Conservation (phyloP, 2,329 filamentous ascomycete genomes). For the Pseudocercospora musae region DNA sequence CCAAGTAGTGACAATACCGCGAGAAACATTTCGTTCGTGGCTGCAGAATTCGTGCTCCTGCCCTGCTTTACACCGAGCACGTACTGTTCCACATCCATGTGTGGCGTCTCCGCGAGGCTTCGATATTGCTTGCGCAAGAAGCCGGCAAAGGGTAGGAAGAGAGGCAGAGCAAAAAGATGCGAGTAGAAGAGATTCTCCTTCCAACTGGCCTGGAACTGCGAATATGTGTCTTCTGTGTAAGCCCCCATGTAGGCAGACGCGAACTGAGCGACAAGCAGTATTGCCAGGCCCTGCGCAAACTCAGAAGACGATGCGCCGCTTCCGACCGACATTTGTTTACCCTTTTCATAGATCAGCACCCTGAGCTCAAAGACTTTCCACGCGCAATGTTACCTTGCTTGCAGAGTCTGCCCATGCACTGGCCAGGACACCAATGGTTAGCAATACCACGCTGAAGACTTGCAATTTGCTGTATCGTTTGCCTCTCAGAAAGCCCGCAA, state of each 20-base stretch:
- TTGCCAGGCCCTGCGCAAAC: constrained; percentile 68
- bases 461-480: constrained; percentile 81
- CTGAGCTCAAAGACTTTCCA: not conserved
- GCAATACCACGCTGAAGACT: constrained; percentile 72
- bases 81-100: constrained; percentile 36
- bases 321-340: constrained; percentile 43
- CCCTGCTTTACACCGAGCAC: constrained; percentile 1
- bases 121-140: constrained; percentile 63
- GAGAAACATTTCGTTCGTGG: constrained; percentile 9
- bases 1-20: constrained; percentile 16
- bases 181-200: constrained; percentile 96
- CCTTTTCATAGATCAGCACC: constrained; percentile 32
- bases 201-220: constrained; percentile 82
- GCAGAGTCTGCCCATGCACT: constrained; percentile 88
- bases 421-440: constrained; percentile 81
- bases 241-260: constrained; percentile 84
- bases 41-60: constrained; percentile 4
- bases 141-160: constrained; percentile 70
- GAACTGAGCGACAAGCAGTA: constrained; percentile 84
- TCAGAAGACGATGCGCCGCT: constrained; percentile 41
- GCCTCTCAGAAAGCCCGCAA: constrained; percentile 81
- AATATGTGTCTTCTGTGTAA: constrained; percentile 89
- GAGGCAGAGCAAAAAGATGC: constrained; percentile 68
- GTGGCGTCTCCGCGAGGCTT: constrained; percentile 57
- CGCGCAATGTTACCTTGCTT: constrained; percentile 60